Evolutionary conservation across 2,329 filamentous ascomycete genomes (phyloP), one percentile per base, ranked within the genome.

Genomic region (Purpureocillium lavendulum): DNA sequence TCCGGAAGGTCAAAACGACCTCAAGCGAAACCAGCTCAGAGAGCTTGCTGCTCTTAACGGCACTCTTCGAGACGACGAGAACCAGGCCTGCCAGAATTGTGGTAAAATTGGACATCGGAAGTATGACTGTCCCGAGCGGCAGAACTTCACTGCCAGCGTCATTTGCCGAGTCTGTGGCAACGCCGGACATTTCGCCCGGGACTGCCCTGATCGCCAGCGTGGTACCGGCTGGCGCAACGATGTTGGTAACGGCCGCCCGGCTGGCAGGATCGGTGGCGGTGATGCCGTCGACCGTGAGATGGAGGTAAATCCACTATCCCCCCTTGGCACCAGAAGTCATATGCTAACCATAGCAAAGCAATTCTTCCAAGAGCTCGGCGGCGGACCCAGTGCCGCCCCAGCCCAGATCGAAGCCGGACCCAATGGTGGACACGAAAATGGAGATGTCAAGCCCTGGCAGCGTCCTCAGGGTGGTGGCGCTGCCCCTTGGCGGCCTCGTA

Each of bases 31-130:
- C 66, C 92, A 98, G 66, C 84, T 98, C 41, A 87, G 92, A 66
- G 92, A 98, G 64, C 85, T 98, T 49, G 92, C 92, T 33, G 88
- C 92, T 18, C 84, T 98, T 54, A 98, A 98, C 79, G 92, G 92
- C 77, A 98, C 92, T 8, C 82, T 98, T 15, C 90, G 92, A 70
- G 92, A 98, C 59, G 92, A 98, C 56, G 92, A 98, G 62, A 98
- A 98, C 65, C 92, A 98, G 63, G 92, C 92, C 49, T 98, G 92
- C 67, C 92, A 98, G 70, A 98, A 98, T 71, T 98, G 87, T 65
- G 92, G 92, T 53, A 88, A 97, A 74, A 98, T 98, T 49, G 92
- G 92, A 45, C 92, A 98, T 65, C 84, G 92, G 66, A 98, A 98
- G 67, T 97, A 96, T 62, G 92, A 98, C 60, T 98, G 92, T 54